These are phyloP conservation scores for Taiozyma sp. DNA, from an alignment of 1,139 yeast species.

Conservation along the genomic window DNA sequence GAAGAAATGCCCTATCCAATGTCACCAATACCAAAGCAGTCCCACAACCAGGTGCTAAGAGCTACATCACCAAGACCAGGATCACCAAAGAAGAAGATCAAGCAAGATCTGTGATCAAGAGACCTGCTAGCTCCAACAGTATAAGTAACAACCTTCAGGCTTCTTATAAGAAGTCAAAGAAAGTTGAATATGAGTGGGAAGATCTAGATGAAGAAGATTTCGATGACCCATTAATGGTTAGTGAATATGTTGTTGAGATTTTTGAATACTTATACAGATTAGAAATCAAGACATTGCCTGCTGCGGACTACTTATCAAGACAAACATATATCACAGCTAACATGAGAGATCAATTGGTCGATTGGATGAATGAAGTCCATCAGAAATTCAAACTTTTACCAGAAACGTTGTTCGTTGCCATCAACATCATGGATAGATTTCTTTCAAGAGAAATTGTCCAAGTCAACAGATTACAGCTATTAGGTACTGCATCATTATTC, in stretches of 20 bases:
- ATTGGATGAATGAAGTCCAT: conserved; percentile 95
- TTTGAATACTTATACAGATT: conserved; percentile 73
- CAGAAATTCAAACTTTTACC: conserved; percentile 81
- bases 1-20: conserved; percentile 23
- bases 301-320: conserved; percentile 64
- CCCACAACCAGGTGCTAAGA: conserved; percentile 2
- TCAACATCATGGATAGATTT: conserved; percentile 88
- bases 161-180: conserved; percentile 20
- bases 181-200: conserved; percentile 61
- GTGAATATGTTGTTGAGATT: conserved; percentile 87
- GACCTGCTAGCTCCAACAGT: conserved; percentile 21
- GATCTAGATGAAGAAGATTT: conserved; percentile 88
- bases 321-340: conserved; percentile 78
- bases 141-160: conserved; percentile 7
- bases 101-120: conserved; percentile 16
- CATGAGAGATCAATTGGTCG: conserved; percentile 85
- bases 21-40: conserved; percentile 22
- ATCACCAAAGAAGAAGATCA: conserved; percentile 1
- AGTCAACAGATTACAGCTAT: conserved; percentile 78
- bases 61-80: neutral
- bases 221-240: conserved; percentile 93
- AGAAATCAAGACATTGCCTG: conserved; percentile 76
- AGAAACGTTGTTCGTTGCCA: conserved; percentile 84
- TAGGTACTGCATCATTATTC: conserved; percentile 87
- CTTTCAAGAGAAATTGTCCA: conserved; percentile 78